Base-by-base conservation (phyloP, 805 yeast species). In the Pichia rugopelliculosa region DNA sequence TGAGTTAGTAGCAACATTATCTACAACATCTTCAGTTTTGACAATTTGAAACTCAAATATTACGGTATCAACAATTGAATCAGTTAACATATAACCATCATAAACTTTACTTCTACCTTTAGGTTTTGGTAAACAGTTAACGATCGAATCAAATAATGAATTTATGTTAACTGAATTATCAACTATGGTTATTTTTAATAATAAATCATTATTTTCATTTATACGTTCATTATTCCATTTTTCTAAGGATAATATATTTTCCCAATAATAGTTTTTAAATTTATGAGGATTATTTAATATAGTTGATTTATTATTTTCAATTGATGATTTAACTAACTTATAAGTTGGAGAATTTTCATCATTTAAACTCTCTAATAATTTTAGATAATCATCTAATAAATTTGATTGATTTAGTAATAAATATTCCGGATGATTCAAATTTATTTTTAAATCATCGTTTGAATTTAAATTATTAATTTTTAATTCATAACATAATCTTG, bases 401-500 rank as follows among this genome's bases (percentile, higher is more conserved):
- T 41, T 27, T 2, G 52, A 18, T 45, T 64, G 66, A 39, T 54
- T 56, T 0, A 73, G 72, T 9, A 72, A 56, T 3, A 71, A 48
- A 2, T 49, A 42, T 21, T 50, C 42, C 15, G 59, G 56, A 24
- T 53, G 50, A 13, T 49, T 40, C 12, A 61, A 33, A 45, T 58
- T 60, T 42, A 57, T 52, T 27, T 45, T 52, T 9, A 54, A 20
- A 13, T 66, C 61, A 23, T 56, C 62, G 26, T 54, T 58, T 3
- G 23, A 13, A 3, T 36, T 36, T 15, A 45, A 64, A 25, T 74
- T 73, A 5, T 74, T 68, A 3, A 80, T 52, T 45, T 76, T 77
- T 56, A 80, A 78, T 56, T 87, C 95, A 26, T 82, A 61, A 1
- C 80, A 64, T 51, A 72, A 71, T 36, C 87, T 68, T 7, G 81